These are phyloP conservation scores for Euphrasia confusa DNA, from an alignment of 257 asterid genomes.

Conservation along the genomic window DNA sequence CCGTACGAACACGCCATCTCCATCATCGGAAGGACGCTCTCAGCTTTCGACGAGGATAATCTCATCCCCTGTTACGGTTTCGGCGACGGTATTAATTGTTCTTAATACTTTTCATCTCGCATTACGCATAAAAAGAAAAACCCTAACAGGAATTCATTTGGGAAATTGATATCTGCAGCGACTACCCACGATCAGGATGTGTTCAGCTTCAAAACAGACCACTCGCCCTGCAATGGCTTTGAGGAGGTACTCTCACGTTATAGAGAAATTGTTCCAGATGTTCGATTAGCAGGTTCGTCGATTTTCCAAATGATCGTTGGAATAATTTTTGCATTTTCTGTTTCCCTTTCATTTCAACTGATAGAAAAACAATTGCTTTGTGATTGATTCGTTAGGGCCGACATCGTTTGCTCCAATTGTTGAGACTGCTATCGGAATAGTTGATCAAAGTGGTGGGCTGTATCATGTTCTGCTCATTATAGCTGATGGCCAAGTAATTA, in stretches of 20 bases:
- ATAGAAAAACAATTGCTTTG: background rate
- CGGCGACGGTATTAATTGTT: constrained; percentile 46
- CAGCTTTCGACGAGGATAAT: constrained; percentile 81
- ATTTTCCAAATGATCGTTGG: background rate
- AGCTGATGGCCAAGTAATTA: constrained; percentile 85
- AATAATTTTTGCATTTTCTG: background rate
- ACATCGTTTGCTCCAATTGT: constrained; percentile 85
- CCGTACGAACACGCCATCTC: constrained; percentile 86
- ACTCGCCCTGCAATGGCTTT: constrained; percentile 63
- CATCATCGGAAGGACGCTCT: constrained; percentile 80
- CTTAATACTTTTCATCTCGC: background rate
- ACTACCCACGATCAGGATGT: constrained; percentile 77
- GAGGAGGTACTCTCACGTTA: constrained; percentile 75
- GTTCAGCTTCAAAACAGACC: constrained; percentile 65
- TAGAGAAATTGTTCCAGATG: constrained; percentile 58
- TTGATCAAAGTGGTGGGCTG: constrained; percentile 76
- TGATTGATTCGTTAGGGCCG: constrained; percentile 49
- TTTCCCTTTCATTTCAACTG: background rate
- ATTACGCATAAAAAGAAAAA: background rate
- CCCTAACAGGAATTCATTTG: background rate
- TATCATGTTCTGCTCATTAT: constrained; percentile 81
- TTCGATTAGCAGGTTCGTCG: constrained; percentile 63
- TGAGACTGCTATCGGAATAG: constrained; percentile 80
- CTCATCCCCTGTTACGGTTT: constrained; percentile 89
- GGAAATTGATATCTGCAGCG: constrained; percentile 33